A percentile compares a stretch with the other conserved stretches of the same genome.
These are phyloP conservation scores for Hypomontagnella submonticulosa DNA, from an alignment of 495 filamentous ascomycete genomes.

Conservation along the genomic window DNA sequence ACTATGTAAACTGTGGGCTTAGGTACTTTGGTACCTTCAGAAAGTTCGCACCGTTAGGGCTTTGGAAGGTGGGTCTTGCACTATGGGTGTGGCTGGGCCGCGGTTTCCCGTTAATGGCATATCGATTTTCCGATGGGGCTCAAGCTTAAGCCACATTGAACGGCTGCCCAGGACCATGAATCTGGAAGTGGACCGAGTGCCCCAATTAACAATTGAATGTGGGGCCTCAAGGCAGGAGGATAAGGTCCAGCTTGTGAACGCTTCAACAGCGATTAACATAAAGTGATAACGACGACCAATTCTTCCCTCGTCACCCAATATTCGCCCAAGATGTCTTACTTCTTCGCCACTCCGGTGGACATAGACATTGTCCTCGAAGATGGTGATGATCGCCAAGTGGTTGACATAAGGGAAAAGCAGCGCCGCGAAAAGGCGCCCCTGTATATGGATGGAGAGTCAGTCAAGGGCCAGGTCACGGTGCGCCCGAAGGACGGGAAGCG, in stretches of 20 bases:
- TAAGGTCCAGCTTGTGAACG: slow-evolving; percentile 10
- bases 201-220: slow-evolving; percentile 27
- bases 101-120: not conserved
- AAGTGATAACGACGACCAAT: slow-evolving; percentile 1
- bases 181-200: too few relatives aligned
- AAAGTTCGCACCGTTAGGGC: slow-evolving; percentile 29
- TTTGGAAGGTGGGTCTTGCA: slow-evolving; percentile 20
- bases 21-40: slow-evolving; percentile 36
- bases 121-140: slow-evolving; percentile 20
- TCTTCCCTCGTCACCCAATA: slow-evolving; percentile 12
- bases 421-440: slow-evolving; percentile 94
- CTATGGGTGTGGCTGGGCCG: not conserved
- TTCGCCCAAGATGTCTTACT: slow-evolving; percentile 83
- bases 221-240: slow-evolving; percentile 32
- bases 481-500: slow-evolving; percentile 98
- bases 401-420: slow-evolving; percentile 99
- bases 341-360: slow-evolving; percentile 97
- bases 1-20: slow-evolving; percentile 21
- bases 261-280: slow-evolving; percentile 18
- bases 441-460: slow-evolving; percentile 98
- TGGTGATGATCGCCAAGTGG: slow-evolving; percentile 89
- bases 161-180: not conserved
- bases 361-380: slow-evolving; percentile 99
- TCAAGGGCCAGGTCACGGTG: slow-evolving; percentile 93
- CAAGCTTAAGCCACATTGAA: slow-evolving; percentile 37